A percentile compares a stretch with the other conserved stretches of the same genome.
These are phyloP conservation scores for Podospora appendiculata DNA, from an alignment of 495 filamentous ascomycete genomes.

Conservation along the genomic window DNA sequence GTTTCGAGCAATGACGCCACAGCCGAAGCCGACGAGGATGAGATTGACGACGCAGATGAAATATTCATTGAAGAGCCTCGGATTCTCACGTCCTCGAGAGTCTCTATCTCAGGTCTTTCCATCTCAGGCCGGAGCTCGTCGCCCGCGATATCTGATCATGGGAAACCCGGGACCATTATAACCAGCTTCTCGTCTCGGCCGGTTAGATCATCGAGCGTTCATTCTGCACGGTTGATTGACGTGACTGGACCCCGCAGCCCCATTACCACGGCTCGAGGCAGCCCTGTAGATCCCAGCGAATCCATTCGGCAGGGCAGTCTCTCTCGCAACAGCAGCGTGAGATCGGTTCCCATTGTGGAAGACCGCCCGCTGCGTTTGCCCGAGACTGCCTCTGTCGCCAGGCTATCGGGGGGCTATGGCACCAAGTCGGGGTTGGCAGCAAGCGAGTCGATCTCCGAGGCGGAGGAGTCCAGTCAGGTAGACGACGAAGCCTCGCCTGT, in stretches of 20 bases:
- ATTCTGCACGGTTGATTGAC: constrained; percentile 46
- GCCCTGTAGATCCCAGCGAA: constrained; percentile 33
- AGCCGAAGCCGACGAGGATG: constrained; percentile 12
- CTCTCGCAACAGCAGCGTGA: constrained; percentile 27
- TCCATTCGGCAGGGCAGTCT: constrained; percentile 21
- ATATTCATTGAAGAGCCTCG: constrained; percentile 43
- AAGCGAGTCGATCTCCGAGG: constrained; percentile 27
- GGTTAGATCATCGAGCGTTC: constrained; percentile 40
- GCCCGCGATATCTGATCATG: constrained; percentile 30
- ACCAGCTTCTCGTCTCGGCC: constrained; percentile 19
- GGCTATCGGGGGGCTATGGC: constrained; percentile 7
- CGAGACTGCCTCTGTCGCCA: constrained; percentile 11
- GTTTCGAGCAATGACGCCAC: background rate
- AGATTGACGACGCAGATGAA: constrained; percentile 31
- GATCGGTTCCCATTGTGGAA: constrained; percentile 35
- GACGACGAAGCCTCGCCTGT: constrained; percentile 9
- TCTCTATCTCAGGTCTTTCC: constrained; percentile 46
- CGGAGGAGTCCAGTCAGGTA: constrained; percentile 14
- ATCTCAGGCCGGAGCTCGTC: constrained; percentile 39
- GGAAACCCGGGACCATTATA: constrained; percentile 29
- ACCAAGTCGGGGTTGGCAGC: constrained; percentile 16
- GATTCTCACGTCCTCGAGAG: constrained; percentile 45
- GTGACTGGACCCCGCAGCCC: constrained; percentile 42
- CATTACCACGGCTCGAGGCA: constrained; percentile 29
- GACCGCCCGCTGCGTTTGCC: constrained; percentile 14